Evolutionary conservation across 1,284 basidiomycete genomes (phyloP).

Genomic region (Ustilago nuda): DNA sequence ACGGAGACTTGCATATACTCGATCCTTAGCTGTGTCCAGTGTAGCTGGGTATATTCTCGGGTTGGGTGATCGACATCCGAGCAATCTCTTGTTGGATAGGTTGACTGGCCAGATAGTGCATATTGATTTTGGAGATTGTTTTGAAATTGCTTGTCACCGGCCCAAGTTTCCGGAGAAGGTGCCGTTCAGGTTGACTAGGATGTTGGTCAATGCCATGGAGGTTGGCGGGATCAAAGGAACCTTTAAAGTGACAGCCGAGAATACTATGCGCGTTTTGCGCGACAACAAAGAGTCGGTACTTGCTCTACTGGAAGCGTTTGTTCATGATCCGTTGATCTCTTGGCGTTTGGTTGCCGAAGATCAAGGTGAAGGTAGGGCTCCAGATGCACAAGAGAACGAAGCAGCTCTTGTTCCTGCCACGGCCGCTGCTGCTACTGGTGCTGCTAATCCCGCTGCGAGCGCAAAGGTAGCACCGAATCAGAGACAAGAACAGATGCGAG

Average conservation of each 20-base stretch:
- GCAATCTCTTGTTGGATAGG: constrained; percentile 91
- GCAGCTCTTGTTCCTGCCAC: constrained; percentile 21
- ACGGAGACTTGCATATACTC: constrained; percentile 93
- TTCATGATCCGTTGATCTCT: constrained; percentile 75
- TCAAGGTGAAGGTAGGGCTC: constrained; percentile 51
- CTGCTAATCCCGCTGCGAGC: constrained; percentile 10
- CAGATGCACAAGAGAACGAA: constrained; percentile 65
- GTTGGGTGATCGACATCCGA: constrained; percentile 97
- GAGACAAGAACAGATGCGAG: constrained; percentile 2
- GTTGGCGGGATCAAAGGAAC: constrained; percentile 94
- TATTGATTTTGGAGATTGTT: constrained; percentile 84
- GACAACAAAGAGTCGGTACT: constrained; percentile 98
- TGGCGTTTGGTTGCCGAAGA: constrained; percentile 71
- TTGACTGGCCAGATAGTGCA: constrained; percentile 94
- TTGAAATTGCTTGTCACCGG: constrained; percentile 72
- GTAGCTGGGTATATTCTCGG: constrained; percentile 84
- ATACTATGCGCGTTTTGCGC: constrained; percentile 94
- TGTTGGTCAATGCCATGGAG: constrained; percentile 99
- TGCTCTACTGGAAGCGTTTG: constrained; percentile 90
- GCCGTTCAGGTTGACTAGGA: constrained; percentile 95
- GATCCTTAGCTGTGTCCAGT: constrained; percentile 79
- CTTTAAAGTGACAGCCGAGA: constrained; percentile 94
- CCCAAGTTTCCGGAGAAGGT: constrained; percentile 99
- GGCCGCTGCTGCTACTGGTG: constrained; percentile 10
- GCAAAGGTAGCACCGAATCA: constrained; percentile 20